A percentile compares a stretch with the other conserved stretches of the same genome.
Evolutionary conservation across 306 rosid species (phyloP).

Genomic region (Vicia villosa): DNA sequence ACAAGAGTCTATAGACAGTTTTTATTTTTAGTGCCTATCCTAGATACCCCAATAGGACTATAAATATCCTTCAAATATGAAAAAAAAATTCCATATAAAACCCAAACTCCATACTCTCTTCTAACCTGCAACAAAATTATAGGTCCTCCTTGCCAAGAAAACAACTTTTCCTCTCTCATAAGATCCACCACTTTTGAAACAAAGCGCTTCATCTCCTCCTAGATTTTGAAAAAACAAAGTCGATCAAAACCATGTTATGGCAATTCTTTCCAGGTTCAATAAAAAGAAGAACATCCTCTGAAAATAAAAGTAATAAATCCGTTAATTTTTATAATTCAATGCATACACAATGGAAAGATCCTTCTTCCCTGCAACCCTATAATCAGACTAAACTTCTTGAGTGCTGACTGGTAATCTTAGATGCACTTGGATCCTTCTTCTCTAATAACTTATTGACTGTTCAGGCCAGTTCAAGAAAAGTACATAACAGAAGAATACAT

Average conservation of each 20-base stretch:
- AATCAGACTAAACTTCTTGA: too few relatives aligned
- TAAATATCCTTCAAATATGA: conserved; percentile 25
- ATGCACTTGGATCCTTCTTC: too few relatives aligned
- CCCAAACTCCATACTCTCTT: conserved; percentile 24
- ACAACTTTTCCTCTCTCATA: conserved; percentile 73
- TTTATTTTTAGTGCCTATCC: conserved; percentile 34
- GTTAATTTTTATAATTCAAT: too few relatives aligned
- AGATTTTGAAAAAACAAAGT: conserved; percentile 2
- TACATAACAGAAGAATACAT: too few relatives aligned
- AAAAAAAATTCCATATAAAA: conserved; percentile 23
- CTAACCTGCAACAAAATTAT: conserved; percentile 92
- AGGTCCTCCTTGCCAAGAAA: conserved; percentile 98
- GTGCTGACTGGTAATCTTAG: too few relatives aligned
- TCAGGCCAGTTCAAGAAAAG: too few relatives aligned
- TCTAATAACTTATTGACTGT: too few relatives aligned
- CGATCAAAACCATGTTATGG: conserved; percentile 25
- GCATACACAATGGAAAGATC: too few relatives aligned
- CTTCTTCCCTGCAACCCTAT: too few relatives aligned
- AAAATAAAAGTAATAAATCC: too few relatives aligned
- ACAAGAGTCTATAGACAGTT: conserved; percentile 22
- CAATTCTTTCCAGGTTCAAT: conserved; percentile 32
- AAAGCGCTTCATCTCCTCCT: conserved; percentile 93
- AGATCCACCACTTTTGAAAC: conserved; percentile 82
- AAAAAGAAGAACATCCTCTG: conserved; percentile 1
- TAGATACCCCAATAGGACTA: conserved; percentile 27